These are phyloP conservation scores for Ophiostoma triangulosporum DNA, from an alignment of 2,329 filamentous ascomycete species.

Conservation along the genomic window DNA sequence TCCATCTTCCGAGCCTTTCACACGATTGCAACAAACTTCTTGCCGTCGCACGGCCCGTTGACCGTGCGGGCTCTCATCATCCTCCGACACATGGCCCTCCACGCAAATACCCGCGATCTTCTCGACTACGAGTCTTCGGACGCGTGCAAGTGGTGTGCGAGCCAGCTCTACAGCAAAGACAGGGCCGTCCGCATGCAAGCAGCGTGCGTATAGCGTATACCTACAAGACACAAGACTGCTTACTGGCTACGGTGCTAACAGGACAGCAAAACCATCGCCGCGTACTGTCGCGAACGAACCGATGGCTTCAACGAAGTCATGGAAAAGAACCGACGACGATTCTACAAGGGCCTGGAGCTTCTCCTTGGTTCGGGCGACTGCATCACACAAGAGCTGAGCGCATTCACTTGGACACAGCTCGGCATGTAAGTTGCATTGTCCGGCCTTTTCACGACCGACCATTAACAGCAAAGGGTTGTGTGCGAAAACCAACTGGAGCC, in stretches of 20 bases:
- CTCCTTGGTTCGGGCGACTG: constrained; percentile 7
- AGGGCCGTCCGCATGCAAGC: constrained; percentile 12
- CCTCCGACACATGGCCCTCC: constrained; percentile 9
- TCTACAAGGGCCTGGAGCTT: constrained; percentile 7
- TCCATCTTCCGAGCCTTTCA: not conserved
- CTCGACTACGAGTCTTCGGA: constrained; percentile 11
- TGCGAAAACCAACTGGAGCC: constrained; percentile 12
- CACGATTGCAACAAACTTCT: not conserved
- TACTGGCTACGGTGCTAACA: not conserved
- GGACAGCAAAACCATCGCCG: constrained; percentile 10
- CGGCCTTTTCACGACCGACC: not conserved
- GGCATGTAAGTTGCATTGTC: constrained; percentile 7
- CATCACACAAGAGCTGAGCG: constrained; percentile 11
- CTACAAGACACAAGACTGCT: too few relatives aligned
- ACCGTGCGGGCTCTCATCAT: constrained; percentile 8
- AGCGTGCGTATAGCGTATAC: constrained; percentile 8
- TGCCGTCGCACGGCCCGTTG: constrained; percentile 6
- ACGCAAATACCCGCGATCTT: not conserved
- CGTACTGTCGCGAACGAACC: constrained; percentile 4
- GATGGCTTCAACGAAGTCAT: not conserved
- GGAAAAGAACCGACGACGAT: constrained; percentile 8
- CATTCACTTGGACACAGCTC: constrained; percentile 11
- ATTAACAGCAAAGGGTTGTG: constrained; percentile 1
- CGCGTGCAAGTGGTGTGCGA: constrained; percentile 10
- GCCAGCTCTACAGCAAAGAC: constrained; percentile 9